A percentile compares a stretch with the other conserved stretches of the same genome.
Conservation (phyloP, 2,329 filamentous ascomycete genomes). For the Botryosphaeria dothidea region DNA sequence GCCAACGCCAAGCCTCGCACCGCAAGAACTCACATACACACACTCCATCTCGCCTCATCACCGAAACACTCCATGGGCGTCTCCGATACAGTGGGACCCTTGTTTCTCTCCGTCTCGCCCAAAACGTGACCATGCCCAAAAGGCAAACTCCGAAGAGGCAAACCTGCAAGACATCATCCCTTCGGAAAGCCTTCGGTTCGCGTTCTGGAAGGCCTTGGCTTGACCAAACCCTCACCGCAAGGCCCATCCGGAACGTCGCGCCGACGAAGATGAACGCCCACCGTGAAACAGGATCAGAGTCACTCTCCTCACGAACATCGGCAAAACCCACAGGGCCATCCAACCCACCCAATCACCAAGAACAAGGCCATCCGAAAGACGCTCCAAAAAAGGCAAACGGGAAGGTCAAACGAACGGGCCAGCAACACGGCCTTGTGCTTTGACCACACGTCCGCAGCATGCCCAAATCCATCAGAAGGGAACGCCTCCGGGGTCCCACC, state of each 20-base stretch:
- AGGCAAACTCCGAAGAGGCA: neutral
- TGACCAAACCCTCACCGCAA: neutral
- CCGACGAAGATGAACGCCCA: neutral
- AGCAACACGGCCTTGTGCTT: no score
- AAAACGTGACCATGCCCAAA: neutral
- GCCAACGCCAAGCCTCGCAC: neutral
- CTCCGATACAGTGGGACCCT: neutral
- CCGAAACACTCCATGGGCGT: neutral
- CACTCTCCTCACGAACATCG: no score
- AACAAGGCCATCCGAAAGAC: no score
- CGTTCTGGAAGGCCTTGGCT: slow-evolving; percentile 1
- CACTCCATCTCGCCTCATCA: neutral
- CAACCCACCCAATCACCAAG: no score
- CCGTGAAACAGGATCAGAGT: no score
- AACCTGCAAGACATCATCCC: neutral
- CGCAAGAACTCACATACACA: neutral
- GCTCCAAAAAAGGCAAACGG: no score
- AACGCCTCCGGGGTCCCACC: neutral
- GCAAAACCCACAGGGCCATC: no score
- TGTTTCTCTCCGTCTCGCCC: neutral
- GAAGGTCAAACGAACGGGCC: no score
- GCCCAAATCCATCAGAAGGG: neutral
- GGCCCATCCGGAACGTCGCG: neutral
- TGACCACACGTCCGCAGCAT: no score
- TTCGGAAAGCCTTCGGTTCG: neutral